phyloP scores from a whole-genome alignment of 2,329 filamentous ascomycete species.

The Fusarium napiforme region DNA sequence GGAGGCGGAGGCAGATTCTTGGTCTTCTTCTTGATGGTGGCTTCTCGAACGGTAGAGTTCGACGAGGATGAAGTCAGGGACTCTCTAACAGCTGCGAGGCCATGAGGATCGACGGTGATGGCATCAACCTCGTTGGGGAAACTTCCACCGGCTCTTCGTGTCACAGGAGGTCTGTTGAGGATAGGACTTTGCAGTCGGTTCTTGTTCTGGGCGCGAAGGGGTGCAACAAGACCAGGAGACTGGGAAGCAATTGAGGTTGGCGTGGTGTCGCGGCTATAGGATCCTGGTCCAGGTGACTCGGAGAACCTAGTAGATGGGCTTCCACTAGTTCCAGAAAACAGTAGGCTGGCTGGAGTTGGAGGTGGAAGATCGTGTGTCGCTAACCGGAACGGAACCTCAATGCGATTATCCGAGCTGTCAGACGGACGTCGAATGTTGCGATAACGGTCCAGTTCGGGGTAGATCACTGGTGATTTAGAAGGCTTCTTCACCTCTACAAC shows the following conservation, averaged over 20 bases:
- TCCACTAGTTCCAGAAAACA: constrained; percentile 72
- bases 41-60: constrained; percentile 72
- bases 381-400: constrained; percentile 65
- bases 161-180: constrained; percentile 68
- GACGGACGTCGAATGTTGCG: constrained; percentile 57
- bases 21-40: constrained; percentile 55
- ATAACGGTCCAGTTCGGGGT: constrained; percentile 72
- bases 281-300: constrained; percentile 74
- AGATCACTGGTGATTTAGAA: constrained; percentile 59
- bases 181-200: constrained; percentile 66
- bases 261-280: constrained; percentile 81
- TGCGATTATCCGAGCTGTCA: constrained; percentile 48
- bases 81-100: constrained; percentile 74
- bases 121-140: constrained; percentile 62
- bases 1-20: constrained; percentile 60
- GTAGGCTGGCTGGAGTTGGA: constrained; percentile 64
- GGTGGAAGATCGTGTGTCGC: constrained; percentile 74
- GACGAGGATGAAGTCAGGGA: constrained; percentile 79
- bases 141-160: constrained; percentile 66
- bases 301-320: constrained; percentile 82
- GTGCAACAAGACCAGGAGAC: constrained; percentile 71
- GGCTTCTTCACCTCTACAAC: constrained; percentile 54
- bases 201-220: constrained; percentile 58
- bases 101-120: constrained; percentile 61
- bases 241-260: constrained; percentile 82